Conservation (phyloP, 176 grass and related monocot genomes). For the Oryza rufipogon region DNA sequence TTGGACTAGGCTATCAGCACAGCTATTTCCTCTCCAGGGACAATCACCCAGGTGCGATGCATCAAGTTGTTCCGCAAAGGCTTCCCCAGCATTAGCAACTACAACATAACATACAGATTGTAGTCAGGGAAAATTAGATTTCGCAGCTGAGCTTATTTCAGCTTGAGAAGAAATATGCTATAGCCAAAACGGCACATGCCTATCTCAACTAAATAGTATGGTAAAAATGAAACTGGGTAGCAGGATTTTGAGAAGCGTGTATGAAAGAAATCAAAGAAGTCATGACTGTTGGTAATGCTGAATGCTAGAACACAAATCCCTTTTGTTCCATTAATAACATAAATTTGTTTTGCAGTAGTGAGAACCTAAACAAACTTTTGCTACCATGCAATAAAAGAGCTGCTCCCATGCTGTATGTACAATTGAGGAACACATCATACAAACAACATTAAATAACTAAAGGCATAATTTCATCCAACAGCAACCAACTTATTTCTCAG, state of each 20-base stretch:
- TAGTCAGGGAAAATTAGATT: constrained; percentile 41
- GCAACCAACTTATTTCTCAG: neutral
- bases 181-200: neutral
- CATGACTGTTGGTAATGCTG: neutral
- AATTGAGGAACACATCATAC: constrained; percentile 5
- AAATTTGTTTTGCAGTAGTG: constrained; percentile 17
- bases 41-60: constrained; percentile 68
- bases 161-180: constrained; percentile 21
- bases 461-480: neutral
- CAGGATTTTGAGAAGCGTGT: constrained; percentile 8
- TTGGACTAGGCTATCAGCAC: constrained; percentile 87
- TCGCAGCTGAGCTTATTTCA: constrained; percentile 20
- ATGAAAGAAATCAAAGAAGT: neutral
- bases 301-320: neutral
- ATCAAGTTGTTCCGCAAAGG: constrained; percentile 77
- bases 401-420: neutral
- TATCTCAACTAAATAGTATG: constrained; percentile 25
- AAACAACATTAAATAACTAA: constrained; percentile 5
- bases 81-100: constrained; percentile 72
- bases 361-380: constrained; percentile 34
- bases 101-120: constrained; percentile 40
- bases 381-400: neutral
- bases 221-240: constrained; percentile 14
- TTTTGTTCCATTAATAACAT: constrained; percentile 14
- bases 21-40: constrained; percentile 91